These are phyloP conservation scores for Talaromyces sp. DNA, from an alignment of 2,329 filamentous ascomycete genomes.

Conservation along the genomic window DNA sequence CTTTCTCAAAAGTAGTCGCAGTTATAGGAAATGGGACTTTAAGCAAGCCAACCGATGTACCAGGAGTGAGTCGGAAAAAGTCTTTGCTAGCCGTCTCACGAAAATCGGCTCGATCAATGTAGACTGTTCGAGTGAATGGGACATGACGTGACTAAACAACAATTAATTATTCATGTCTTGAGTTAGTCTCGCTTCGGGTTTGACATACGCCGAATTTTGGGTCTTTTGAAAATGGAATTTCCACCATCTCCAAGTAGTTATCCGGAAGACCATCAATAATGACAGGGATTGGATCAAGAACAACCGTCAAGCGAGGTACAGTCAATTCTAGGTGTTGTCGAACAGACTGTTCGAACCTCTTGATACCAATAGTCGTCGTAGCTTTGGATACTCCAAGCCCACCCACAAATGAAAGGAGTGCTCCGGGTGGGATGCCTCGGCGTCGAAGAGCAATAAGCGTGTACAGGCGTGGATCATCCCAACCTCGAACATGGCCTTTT, in stretches of 20 bases:
- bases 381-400: conserved; percentile 86
- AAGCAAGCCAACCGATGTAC: conserved; percentile 67
- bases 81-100: conserved; percentile 64
- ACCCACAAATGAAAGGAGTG: conserved; percentile 82
- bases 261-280: conserved; percentile 73
- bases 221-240: conserved; percentile 74
- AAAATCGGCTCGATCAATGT: conserved; percentile 78
- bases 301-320: conserved; percentile 81
- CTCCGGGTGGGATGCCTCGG: conserved; percentile 79
- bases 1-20: conserved; percentile 62
- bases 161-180: background rate
- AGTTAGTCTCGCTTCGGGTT: background rate
- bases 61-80: conserved; percentile 72
- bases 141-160: conserved; percentile 42
- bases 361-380: conserved; percentile 70
- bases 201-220: conserved; percentile 41
- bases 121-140: conserved; percentile 69
- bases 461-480: conserved; percentile 88
- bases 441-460: conserved; percentile 79
- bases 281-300: conserved; percentile 78
- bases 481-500: conserved; percentile 71
- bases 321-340: conserved; percentile 81
- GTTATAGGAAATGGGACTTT: conserved; percentile 65
- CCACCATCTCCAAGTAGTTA: conserved; percentile 58
- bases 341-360: conserved; percentile 78